phyloP scores from a whole-genome alignment of 106 monocot species.

The Hemerocallis citrina region DNA sequence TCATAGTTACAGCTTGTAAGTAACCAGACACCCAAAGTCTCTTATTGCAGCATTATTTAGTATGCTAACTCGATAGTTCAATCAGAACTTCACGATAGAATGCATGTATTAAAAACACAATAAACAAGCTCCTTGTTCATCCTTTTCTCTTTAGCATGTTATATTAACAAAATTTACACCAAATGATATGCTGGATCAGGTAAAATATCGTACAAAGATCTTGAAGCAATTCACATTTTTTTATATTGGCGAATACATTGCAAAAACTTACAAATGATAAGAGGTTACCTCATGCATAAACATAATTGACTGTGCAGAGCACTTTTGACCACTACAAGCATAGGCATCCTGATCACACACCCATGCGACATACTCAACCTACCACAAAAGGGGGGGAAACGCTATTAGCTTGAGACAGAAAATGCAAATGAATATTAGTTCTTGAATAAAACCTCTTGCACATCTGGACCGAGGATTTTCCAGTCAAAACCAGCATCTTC shows the following conservation, averaged over 20 bases:
- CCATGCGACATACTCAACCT: constrained; percentile 98
- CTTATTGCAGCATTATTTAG: no score
- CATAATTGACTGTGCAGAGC: constrained; percentile 92
- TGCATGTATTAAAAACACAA: not conserved
- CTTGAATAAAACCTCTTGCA: constrained; percentile 59
- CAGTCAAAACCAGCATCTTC: constrained; percentile 99
- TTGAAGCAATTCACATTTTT: no score
- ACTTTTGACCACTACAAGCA: constrained; percentile 99
- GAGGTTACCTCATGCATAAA: constrained; percentile 84
- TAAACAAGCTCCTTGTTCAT: not conserved
- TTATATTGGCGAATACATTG: not conserved
- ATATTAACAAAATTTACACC: not conserved
- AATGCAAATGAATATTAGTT: not conserved
- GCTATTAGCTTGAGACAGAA: not conserved
- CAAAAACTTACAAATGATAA: not conserved
- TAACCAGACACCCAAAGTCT: no score
- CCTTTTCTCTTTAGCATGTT: not conserved
- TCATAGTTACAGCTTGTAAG: no score
- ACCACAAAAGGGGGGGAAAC: constrained; percentile 2
- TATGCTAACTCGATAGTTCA: no score
- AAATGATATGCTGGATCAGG: not conserved
- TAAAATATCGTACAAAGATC: no score
- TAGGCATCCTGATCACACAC: constrained; percentile 99
- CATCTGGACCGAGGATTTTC: constrained; percentile 99
- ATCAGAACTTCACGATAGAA: not conserved